These are phyloP conservation scores for Citrullus colocynthis DNA, from an alignment of 306 rosid genomes.

Conservation along the genomic window DNA sequence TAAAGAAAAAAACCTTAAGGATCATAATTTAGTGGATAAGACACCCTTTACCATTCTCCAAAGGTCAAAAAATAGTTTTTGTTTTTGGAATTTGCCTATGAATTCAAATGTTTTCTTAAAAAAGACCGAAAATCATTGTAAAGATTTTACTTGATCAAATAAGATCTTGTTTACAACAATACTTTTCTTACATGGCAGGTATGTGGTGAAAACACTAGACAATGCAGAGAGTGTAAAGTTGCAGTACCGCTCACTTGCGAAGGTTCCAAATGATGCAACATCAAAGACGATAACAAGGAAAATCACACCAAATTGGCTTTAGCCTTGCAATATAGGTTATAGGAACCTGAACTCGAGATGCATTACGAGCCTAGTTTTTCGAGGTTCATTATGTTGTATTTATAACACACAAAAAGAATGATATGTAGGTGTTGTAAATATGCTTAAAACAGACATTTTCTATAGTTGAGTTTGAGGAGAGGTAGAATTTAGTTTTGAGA, in stretches of 20 bases:
- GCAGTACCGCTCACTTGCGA: constrained; percentile 94
- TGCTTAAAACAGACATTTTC: neutral
- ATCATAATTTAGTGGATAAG: too few species aligned
- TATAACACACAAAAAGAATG: neutral
- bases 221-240: constrained; percentile 97
- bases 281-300: constrained; percentile 53
- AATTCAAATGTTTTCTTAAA: too few species aligned
- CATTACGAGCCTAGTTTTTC: neutral
- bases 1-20: too few species aligned
- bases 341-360: neutral
- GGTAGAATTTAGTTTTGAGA: neutral
- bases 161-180: neutral
- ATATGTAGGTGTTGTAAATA: neutral
- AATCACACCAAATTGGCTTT: constrained; percentile 65
- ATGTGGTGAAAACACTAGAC: constrained; percentile 97
- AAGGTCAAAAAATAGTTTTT: too few species aligned
- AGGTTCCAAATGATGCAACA: constrained; percentile 46
- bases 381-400: neutral
- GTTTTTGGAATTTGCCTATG: too few species aligned
- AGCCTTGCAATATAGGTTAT: constrained; percentile 2
- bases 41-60: too few species aligned
- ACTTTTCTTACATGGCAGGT: constrained; percentile 28
- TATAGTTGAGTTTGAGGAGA: neutral
- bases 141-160: neutral
- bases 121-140: too few species aligned